A percentile compares a stretch with the other conserved stretches of the same genome.
Evolutionary conservation across 345 rosid species (phyloP).

Genomic region (Citrus unshiu): DNA sequence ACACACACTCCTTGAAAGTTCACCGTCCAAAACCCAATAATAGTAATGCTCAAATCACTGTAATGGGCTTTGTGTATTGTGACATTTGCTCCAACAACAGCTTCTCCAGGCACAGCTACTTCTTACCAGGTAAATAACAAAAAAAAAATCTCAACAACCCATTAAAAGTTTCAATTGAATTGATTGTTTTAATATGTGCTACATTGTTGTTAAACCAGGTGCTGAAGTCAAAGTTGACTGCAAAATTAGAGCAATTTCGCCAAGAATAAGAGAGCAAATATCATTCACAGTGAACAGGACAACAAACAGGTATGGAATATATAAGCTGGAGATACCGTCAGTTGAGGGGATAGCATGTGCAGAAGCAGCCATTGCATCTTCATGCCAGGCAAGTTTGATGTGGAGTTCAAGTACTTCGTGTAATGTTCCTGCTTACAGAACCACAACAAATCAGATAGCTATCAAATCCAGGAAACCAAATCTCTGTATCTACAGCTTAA

Average conservation of each 20-base stretch:
- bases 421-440: constrained; percentile 75
- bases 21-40: constrained; percentile 19
- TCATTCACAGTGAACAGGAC: constrained; percentile 82
- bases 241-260: constrained; percentile 60
- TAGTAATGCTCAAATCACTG: constrained; percentile 47
- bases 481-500: constrained; percentile 75
- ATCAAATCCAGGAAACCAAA: constrained; percentile 62
- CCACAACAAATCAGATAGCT: constrained; percentile 67
- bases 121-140: constrained; percentile 62
- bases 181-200: background rate
- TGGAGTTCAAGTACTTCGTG: constrained; percentile 56
- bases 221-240: constrained; percentile 85
- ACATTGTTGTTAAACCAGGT: constrained; percentile 32
- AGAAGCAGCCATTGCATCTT: constrained; percentile 55
- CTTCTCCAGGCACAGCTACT: constrained; percentile 95
- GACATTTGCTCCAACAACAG: constrained; percentile 96
- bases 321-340: constrained; percentile 70
- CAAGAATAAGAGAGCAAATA: constrained; percentile 57
- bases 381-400: constrained; percentile 72
- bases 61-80: constrained; percentile 93
- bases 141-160: background rate
- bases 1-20: constrained; percentile 33
- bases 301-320: constrained; percentile 71
- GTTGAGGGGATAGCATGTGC: constrained; percentile 74
- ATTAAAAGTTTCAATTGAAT: background rate